These are phyloP conservation scores for Solanum piurae DNA, from an alignment of 257 asterid genomes.

Conservation along the genomic window DNA sequence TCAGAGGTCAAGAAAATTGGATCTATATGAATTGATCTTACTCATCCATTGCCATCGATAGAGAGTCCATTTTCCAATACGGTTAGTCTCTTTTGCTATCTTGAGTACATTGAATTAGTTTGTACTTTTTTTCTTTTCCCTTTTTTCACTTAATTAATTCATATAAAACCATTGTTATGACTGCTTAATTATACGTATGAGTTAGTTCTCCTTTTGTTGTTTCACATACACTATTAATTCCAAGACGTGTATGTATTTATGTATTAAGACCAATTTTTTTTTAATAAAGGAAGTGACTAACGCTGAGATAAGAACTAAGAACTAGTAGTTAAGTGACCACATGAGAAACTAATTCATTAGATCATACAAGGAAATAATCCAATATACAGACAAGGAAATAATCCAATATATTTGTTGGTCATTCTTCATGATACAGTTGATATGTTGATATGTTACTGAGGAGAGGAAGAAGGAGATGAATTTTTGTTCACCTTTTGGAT, in stretches of 20 bases:
- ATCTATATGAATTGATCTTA: conserved; percentile 32
- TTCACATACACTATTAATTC: background rate
- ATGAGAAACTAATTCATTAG: background rate
- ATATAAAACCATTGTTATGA: too few species aligned
- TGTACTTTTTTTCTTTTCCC: too few species aligned
- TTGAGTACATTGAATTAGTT: too few species aligned
- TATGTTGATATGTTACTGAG: conserved; percentile 38
- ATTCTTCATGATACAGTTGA: too few species aligned
- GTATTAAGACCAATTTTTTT: background rate
- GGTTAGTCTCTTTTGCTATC: conserved; percentile 18
- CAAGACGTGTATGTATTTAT: background rate
- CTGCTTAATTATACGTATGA: too few species aligned
- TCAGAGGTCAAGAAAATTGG: conserved; percentile 31
- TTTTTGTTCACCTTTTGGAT: conserved; percentile 31
- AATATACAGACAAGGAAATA: background rate
- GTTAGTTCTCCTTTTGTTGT: too few species aligned
- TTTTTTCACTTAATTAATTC: too few species aligned
- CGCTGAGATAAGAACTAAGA: background rate
- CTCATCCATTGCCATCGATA: conserved; percentile 12
- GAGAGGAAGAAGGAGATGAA: conserved; percentile 38
- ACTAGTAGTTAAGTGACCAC: background rate
- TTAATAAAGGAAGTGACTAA: background rate
- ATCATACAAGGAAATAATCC: background rate
- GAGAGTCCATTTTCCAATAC: conserved; percentile 53
- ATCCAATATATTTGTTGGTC: background rate